Base-by-base conservation (phyloP, 2,329 filamentous ascomycete genomes). In the Trichoderma koningiopsis region DNA sequence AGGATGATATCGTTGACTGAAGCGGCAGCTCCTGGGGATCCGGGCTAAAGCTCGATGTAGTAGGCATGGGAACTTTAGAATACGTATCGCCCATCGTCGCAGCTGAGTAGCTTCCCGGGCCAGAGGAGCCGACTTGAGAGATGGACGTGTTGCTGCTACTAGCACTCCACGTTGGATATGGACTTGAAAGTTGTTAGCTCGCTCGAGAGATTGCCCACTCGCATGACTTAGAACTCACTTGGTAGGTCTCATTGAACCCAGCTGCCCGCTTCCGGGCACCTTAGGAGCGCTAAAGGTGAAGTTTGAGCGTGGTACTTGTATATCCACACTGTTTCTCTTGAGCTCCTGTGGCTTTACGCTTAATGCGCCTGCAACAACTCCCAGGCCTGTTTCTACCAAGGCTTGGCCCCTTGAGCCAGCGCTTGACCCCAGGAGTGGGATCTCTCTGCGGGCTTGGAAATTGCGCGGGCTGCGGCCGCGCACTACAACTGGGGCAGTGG, bases 381-480 rank as follows among this genome's bases (percentile, higher is more conserved):
- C 87, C 37, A 89, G 75, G 3, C 87, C 87, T 0, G 86, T 88
- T 76, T 89, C 87, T n/a, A 89, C 87, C 58, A 90, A 81, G 43
- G 89, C 89, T 77, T 96, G 94, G 52, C 93, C 89, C n/a, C 91
- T 86, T 33, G 92, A 92, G 31, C 90, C 90, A 27, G 91, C 91
- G 72, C 91, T 93, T 19, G 87, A 89, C 22, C 92, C 92, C 66
- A 93, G 87, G 58, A 98, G 86, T 2, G 95, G 94, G 71, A 97
- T 91, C 79, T 98, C 95, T 79, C 97, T 97, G 64, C 95, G 87
- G 11, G 94, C 92, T 79, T 97, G 94, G 79, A 98, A 98, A 80
- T 98, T 98, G 47, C 95, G 88, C 4, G 95, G 95, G 79, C 94
- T 97, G 75, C 95, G 88, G 43, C 95, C 95, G 71, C 95, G 91